Evolutionary conservation across 83 land plant genomes (phyloP).

Genomic region (Picea mariana): DNA sequence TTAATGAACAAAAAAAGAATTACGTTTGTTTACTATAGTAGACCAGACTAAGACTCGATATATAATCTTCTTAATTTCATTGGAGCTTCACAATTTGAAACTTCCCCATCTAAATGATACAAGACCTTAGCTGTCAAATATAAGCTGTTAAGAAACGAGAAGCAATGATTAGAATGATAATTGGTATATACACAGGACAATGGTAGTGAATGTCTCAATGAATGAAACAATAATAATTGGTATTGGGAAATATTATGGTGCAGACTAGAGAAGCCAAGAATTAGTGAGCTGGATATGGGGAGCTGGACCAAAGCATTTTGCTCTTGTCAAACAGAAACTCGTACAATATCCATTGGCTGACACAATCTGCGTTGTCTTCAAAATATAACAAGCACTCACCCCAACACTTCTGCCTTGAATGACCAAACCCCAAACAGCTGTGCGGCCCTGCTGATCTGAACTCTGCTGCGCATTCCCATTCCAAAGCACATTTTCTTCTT

Average conservation of each 20-base stretch:
- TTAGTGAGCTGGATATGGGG: background rate
- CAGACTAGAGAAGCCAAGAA: background rate
- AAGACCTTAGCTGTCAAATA: background rate
- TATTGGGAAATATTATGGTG: background rate
- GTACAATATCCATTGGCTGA: background rate
- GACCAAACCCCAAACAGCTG: background rate
- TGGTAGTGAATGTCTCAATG: too few relatives aligned
- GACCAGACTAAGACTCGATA: too few relatives aligned
- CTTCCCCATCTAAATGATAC: too few relatives aligned
- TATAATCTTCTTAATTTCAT: too few relatives aligned
- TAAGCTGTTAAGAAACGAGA: background rate
- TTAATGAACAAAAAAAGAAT: too few relatives aligned
- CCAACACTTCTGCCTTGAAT: constrained; percentile 5
- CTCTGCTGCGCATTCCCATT: background rate
- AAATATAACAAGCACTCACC: constrained; percentile 3
- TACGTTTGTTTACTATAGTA: too few relatives aligned
- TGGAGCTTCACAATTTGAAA: too few relatives aligned
- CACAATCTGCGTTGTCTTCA: background rate
- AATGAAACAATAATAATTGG: background rate
- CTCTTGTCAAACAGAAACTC: constrained; percentile 1
- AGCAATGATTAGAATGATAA: background rate
- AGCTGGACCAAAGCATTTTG: constrained; percentile 7
- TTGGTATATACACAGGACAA: background rate
- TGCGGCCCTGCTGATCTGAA: background rate
- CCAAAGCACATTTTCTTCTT: background rate